Evolutionary conservation across 805 yeast species (phyloP).

Genomic region (Ogataea ganodermae): DNA sequence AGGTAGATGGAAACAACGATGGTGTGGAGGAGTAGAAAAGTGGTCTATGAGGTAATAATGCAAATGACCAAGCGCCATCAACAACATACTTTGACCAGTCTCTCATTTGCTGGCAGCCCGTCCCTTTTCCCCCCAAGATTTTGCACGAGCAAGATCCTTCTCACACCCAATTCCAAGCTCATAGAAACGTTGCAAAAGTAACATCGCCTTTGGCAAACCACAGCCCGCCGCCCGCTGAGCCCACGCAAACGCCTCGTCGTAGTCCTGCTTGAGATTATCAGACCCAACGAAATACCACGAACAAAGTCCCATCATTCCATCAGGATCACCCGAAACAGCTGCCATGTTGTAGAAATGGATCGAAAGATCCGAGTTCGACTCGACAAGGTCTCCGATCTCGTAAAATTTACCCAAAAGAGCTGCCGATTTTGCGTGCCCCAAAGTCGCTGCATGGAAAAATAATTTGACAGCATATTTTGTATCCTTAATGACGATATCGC

Average conservation of each 20-base stretch:
- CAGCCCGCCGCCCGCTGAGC: constrained; percentile 81
- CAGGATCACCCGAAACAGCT: constrained; percentile 83
- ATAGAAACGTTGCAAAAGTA: constrained; percentile 77
- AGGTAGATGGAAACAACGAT: not conserved
- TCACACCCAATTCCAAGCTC: constrained; percentile 89
- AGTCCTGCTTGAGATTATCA: constrained; percentile 80
- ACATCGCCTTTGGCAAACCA: constrained; percentile 80
- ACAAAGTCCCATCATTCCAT: constrained; percentile 89
- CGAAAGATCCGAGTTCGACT: constrained; percentile 78
- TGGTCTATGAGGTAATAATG: too few relatives aligned
- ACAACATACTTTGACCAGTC: not conserved
- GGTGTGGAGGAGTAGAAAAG: too few relatives aligned
- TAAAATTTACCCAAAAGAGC: constrained; percentile 79
- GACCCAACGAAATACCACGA: constrained; percentile 97
- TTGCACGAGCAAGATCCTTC: constrained; percentile 55
- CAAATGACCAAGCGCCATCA: too few relatives aligned
- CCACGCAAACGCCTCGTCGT: constrained; percentile 91
- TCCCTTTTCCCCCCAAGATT: constrained; percentile 69
- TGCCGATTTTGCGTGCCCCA: constrained; percentile 82
- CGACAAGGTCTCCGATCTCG: constrained; percentile 76
- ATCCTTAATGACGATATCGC: constrained; percentile 86
- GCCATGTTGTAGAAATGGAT: constrained; percentile 93
- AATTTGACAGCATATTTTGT: constrained; percentile 80
- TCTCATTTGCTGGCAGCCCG: not conserved
- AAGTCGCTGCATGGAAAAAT: constrained; percentile 83